These are phyloP conservation scores for Plasmodium relictum DNA, from an alignment of 169 alveolate genomes.

Conservation along the genomic window DNA sequence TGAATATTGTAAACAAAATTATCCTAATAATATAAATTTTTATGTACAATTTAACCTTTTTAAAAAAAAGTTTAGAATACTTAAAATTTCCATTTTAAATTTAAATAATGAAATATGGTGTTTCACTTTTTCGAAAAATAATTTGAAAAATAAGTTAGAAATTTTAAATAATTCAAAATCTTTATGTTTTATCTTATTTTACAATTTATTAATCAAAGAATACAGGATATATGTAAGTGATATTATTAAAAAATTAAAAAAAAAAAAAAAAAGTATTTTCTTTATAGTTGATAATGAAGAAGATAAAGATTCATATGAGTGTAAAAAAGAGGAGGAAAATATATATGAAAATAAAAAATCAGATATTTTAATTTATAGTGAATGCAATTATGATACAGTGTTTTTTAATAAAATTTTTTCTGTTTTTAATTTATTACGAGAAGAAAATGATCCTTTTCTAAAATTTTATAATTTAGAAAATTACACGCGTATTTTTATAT, in stretches of 20 bases:
- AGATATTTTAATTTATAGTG: background rate
- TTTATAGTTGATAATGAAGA: constrained; percentile 14
- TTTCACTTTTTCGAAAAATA: constrained; percentile 6
- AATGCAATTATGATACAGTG: background rate
- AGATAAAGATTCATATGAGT: background rate
- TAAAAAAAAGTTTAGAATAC: background rate
- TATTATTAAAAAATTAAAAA: background rate
- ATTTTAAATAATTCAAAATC: background rate
- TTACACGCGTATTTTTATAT: constrained; percentile 54
- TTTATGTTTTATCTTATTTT: constrained; percentile 29
- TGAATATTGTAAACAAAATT: background rate
- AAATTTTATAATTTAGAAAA: constrained; percentile 47
- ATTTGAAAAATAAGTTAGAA: constrained; percentile 10
- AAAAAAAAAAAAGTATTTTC: constrained; percentile 5
- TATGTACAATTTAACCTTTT: constrained; percentile 9
- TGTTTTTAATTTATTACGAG: constrained; percentile 29
- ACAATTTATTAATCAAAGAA: constrained; percentile 3
- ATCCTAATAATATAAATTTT: background rate
- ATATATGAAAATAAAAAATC: background rate
- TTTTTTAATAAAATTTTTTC: constrained; percentile 19
- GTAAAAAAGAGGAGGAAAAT: background rate
- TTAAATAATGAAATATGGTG: constrained; percentile 33
- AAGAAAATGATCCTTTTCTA: constrained; percentile 24
- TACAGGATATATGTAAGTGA: constrained; percentile 7
- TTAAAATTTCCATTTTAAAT: constrained; percentile 9